These are phyloP conservation scores for Endoconidiophora polonica DNA, from an alignment of 2,329 filamentous ascomycete species.

Conservation along the genomic window DNA sequence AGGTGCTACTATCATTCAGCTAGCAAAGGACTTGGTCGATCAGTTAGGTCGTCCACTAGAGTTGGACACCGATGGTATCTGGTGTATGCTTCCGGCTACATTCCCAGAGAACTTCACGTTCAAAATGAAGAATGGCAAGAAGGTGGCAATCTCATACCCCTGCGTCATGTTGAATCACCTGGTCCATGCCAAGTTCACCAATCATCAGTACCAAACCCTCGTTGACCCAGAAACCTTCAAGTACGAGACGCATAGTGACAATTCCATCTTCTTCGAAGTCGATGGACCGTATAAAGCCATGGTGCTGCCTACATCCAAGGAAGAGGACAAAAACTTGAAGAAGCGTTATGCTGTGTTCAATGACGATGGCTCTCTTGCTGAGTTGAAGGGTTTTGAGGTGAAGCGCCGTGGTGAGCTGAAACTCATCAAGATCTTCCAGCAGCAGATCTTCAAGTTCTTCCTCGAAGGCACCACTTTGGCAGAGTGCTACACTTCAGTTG, in stretches of 20 bases:
- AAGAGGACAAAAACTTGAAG: slow-evolving; percentile 98
- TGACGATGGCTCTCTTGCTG: slow-evolving; percentile 84
- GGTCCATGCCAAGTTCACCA: slow-evolving; percentile 87
- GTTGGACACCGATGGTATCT: slow-evolving; percentile 95
- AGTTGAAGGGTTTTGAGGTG: slow-evolving; percentile 93
- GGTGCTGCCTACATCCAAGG: slow-evolving; percentile 92
- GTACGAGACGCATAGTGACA: slow-evolving; percentile 95
- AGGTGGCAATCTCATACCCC: slow-evolving; percentile 88
- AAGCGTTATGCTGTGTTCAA: slow-evolving; percentile 99
- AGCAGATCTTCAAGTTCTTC: slow-evolving; percentile 99
- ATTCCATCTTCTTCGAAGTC: slow-evolving; percentile 98
- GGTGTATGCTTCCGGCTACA: slow-evolving; percentile 93
- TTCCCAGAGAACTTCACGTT: slow-evolving; percentile 96
- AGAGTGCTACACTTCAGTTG: slow-evolving; percentile 82
- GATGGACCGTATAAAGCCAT: slow-evolving; percentile 96
- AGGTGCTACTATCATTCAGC: slow-evolving; percentile 88
- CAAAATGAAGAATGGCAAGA: slow-evolving; percentile 90
- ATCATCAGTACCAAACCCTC: slow-evolving; percentile 90
- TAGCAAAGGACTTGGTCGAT: slow-evolving; percentile 86
- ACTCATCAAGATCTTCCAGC: slow-evolving; percentile 98
- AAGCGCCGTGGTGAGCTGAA: slow-evolving; percentile 96
- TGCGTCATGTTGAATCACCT: slow-evolving; percentile 98
- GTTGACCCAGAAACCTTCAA: slow-evolving; percentile 63
- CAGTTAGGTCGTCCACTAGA: slow-evolving; percentile 83
- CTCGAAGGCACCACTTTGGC: slow-evolving; percentile 73